Base-by-base conservation (phyloP, 2,329 filamentous ascomycete species). In the Lecanicillium sp. region DNA sequence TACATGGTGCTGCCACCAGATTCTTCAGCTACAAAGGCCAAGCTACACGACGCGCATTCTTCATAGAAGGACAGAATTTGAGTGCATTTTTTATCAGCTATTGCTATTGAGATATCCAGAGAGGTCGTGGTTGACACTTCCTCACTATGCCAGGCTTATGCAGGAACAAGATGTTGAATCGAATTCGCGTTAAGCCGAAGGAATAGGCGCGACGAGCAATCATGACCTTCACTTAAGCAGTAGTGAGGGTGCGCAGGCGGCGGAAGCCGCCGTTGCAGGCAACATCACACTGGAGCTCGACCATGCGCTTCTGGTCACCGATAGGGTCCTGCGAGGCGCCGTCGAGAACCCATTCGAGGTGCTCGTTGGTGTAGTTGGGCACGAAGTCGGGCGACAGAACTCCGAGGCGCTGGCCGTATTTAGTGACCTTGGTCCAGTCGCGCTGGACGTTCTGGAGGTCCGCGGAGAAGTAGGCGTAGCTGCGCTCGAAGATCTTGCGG, bases 401-500 rank as follows among this genome's bases (percentile, higher is more conserved):
- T 3, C 78, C 82, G 2, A 90, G 72, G 3, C 85, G 73, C 73
- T 88, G 87, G 26, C 86, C 85, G 60, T 90, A 90, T 54, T 72
- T 74, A 38, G 86, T 89, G 10, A 89, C 86, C 73, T 90, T 89
- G 50, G 74, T 66, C 86, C 86, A 90, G 68, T 90, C 86, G 40
- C 86, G 78, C 45, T 65, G 56, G 5, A 90, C 85, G 55, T 90
- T 90, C 77, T 86, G 84, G 54, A 89, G 61, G 55, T 89, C 84
- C 54, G 75, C 75, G 50, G 80, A 86, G 64, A 89, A 86, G 72
- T 88, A 89, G 17, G 85, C 84, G 58, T 79, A 90, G 57, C 81
- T 86, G 51, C 85, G 81, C 74, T 89, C 84, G 58, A 86, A 89
- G 65, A 90, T 88, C 74, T 88, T 87, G 57, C 79, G 77, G 71